Evolutionary conservation across 176 grass and related monocot genomes (phyloP), one percentile per base, ranked within the genome.

Genomic region (Oryza punctata): DNA sequence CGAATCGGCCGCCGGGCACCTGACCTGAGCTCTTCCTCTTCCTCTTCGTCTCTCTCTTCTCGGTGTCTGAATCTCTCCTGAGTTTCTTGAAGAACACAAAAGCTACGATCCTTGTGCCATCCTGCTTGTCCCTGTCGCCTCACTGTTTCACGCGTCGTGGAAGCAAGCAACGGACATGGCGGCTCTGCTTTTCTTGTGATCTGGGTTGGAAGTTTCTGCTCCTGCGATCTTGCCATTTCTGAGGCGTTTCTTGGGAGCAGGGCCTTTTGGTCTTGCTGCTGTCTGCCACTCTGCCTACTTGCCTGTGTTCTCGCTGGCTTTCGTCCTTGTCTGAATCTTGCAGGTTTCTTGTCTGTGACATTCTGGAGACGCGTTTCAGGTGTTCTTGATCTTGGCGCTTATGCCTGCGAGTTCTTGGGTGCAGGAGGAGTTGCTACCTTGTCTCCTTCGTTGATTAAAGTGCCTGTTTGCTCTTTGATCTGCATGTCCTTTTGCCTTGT

Each of bases 1-100:
- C 96, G 2, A 94, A 87, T 25, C 89, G 96, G 0, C 96, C 96
- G 71, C 96, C 96, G 19, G 96, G 96, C 71, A 87, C 91, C 69
- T 94, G 90, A 87, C 91, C 69, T 94, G 90, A 86, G 76, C 50
- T 16, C 23, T 54, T 44, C 65, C 35, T 80, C 7, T 76, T 18
- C 52, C 18, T 57, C 50, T 2, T 7, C 35, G 5, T 33, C 32
- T 33, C 33, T 35, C 33, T 54, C 18, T 21, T 59, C 44, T 77
- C 52, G 13, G 74, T 87, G 44, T 47, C 25, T 67, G 26, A 2
- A 67, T 81, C 60, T 65, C 66, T 57, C 84, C 35, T 78, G 26
- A 60, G 40, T 83, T 85, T 30, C 10, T 18, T 15, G 44, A 67
- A 1, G 32, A 67, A 35, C 5, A 43, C 78, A 29, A 23, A 12